Percentiles rank a stretch among this genome's conserved stretches.
Conservation (phyloP, 2,329 filamentous ascomycete genomes). For the Blumeria graminis region DNA sequence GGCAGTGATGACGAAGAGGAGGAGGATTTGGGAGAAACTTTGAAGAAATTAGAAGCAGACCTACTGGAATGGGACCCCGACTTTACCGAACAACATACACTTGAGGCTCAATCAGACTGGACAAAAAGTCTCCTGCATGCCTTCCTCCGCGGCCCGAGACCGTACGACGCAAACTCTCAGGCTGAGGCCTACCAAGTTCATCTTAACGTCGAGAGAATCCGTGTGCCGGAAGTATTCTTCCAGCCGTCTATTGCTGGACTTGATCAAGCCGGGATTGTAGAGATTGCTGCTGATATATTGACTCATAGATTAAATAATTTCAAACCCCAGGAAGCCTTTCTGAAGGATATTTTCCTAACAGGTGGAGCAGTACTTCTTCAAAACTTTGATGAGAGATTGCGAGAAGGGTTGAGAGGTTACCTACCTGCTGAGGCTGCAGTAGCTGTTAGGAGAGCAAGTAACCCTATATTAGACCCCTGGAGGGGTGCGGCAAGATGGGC, state of each 20-base stretch:
- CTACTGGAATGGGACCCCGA: conserved; percentile 65
- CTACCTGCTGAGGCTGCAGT: conserved; percentile 45
- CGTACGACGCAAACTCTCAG: conserved; percentile 60
- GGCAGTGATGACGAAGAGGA: conserved; percentile 77
- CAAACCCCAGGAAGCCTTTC: conserved; percentile 37
- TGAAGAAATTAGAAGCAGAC: conserved; percentile 62
- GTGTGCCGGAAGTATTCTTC: conserved; percentile 81
- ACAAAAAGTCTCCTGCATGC: conserved; percentile 76
- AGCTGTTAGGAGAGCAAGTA: conserved; percentile 45
- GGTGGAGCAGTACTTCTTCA: conserved; percentile 78
- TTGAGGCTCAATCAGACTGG: conserved; percentile 87
- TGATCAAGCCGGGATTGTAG: conserved; percentile 79
- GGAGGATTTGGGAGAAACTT: conserved; percentile 50
- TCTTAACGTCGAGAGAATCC: conserved; percentile 87
- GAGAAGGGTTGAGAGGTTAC: conserved; percentile 45
- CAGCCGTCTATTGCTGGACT: conserved; percentile 77
- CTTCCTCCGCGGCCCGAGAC: conserved; percentile 68
- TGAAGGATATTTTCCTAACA: conserved; percentile 77
- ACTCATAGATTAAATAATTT: conserved; percentile 47
- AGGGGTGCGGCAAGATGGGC: conserved; percentile 78
- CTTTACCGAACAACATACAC: conserved; percentile 80
- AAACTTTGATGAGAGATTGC: conserved; percentile 65
- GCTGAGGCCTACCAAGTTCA: conserved; percentile 71
- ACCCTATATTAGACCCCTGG: conserved; percentile 77
- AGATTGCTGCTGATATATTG: conserved; percentile 77